These are phyloP conservation scores for Fusarium ambrosium DNA, from an alignment of 2,329 filamentous ascomycete species.

Conservation along the genomic window DNA sequence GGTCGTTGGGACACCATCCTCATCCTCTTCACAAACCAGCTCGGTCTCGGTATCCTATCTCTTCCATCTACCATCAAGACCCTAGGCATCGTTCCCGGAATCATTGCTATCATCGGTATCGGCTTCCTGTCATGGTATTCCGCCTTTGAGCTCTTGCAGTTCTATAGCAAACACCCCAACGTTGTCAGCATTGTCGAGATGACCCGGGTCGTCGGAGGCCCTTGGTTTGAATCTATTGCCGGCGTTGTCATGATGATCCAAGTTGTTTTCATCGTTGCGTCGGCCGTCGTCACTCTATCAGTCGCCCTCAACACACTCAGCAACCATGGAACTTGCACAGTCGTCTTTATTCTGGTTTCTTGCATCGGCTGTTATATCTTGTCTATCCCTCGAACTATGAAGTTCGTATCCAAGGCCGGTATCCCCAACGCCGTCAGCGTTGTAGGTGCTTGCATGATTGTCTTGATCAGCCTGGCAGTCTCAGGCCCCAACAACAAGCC, in stretches of 20 bases:
- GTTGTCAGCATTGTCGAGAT: slow-evolving; percentile 79
- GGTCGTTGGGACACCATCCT: slow-evolving; percentile 45
- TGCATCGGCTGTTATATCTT: slow-evolving; percentile 33
- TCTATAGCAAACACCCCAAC: slow-evolving; percentile 76
- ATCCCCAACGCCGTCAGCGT: slow-evolving; percentile 43
- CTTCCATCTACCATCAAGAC: slow-evolving; percentile 77
- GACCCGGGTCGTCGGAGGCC: slow-evolving; percentile 63
- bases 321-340: slow-evolving; percentile 38
- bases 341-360: slow-evolving; percentile 37
- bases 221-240: slow-evolving; percentile 32
- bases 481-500: slow-evolving; percentile 37
- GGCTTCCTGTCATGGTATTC: slow-evolving; percentile 73
- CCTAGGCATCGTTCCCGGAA: slow-evolving; percentile 74
- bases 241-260: slow-evolving; percentile 43
- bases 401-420: slow-evolving; percentile 41
- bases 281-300: slow-evolving; percentile 35
- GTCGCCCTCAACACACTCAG: slow-evolving; percentile 42
- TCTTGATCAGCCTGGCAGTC: slow-evolving; percentile 38
- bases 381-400: slow-evolving; percentile 42
- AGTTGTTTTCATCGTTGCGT: slow-evolving; percentile 40
- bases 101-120: slow-evolving; percentile 74
- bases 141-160: slow-evolving; percentile 68
- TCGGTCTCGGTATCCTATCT: slow-evolving; percentile 64
- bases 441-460: slow-evolving; percentile 34
- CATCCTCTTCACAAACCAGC: slow-evolving; percentile 47